Evolutionary conservation across 495 filamentous ascomycete genomes (phyloP).

Genomic region (Hyaloscypha bicolor): DNA sequence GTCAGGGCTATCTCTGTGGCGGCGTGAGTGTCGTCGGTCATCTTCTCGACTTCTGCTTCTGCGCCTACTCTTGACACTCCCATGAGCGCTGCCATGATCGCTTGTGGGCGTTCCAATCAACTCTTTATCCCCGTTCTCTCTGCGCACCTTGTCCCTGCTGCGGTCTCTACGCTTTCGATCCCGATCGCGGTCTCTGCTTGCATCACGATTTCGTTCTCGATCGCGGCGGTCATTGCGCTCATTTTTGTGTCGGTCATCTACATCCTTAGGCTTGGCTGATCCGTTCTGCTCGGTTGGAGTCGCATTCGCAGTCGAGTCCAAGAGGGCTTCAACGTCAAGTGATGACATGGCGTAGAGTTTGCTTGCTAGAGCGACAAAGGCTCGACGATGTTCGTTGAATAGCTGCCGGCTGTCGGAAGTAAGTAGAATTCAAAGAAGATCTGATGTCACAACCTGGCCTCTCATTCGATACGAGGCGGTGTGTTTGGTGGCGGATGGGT

Average conservation of each 20-base stretch:
- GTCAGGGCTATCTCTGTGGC: slow-evolving; percentile 71
- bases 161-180: slow-evolving; percentile 72
- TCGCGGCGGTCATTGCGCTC: slow-evolving; percentile 50
- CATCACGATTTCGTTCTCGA: slow-evolving; percentile 49
- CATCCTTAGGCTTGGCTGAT: slow-evolving; percentile 55
- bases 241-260: slow-evolving; percentile 59
- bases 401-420: neutral
- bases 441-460: neutral
- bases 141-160: slow-evolving; percentile 54
- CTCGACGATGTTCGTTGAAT: neutral
- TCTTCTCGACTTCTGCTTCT: slow-evolving; percentile 81
- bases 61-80: slow-evolving; percentile 81
- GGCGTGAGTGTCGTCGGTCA: slow-evolving; percentile 77
- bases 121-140: slow-evolving; percentile 61
- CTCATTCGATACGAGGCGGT: too few relatives aligned
- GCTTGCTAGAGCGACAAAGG: neutral
- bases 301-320: slow-evolving; percentile 81
- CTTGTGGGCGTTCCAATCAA: slow-evolving; percentile 71
- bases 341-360: slow-evolving; percentile 67
- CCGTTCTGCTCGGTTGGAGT: slow-evolving; percentile 52
- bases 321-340: slow-evolving; percentile 89
- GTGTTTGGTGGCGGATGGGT: neutral
- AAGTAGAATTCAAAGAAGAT: neutral
- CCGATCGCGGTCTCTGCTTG: slow-evolving; percentile 54
- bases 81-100: slow-evolving; percentile 79